phyloP scores from a whole-genome alignment of 345 rosid species.

The Citrus maxima region DNA sequence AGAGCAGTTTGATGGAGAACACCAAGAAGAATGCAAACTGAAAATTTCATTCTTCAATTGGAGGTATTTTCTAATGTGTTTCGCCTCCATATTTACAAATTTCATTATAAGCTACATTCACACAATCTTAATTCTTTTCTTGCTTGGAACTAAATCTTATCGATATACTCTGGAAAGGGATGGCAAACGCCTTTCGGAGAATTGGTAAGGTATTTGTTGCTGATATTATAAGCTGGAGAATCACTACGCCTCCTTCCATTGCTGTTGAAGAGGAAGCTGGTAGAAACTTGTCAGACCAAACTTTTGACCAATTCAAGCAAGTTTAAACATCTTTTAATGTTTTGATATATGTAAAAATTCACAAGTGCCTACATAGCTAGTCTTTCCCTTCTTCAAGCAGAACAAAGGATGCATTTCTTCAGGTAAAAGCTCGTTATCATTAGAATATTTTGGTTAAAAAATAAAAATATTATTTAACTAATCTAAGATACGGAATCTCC shows the following conservation, averaged over 20 bases:
- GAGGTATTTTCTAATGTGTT: conserved; percentile 62
- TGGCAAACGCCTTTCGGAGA: conserved; percentile 41
- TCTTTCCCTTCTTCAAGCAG: no score
- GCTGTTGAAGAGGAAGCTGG: conserved; percentile 17
- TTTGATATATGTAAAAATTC: neutral
- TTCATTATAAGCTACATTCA: conserved; percentile 45
- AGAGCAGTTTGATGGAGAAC: conserved; percentile 59
- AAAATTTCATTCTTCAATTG: conserved; percentile 80
- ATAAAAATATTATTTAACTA: neutral
- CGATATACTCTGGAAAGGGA: conserved; percentile 24
- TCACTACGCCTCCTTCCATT: neutral
- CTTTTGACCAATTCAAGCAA: conserved; percentile 25
- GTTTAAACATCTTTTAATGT: neutral
- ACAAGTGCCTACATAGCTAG: no score
- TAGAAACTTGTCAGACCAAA: conserved; percentile 7
- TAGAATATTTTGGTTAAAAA: neutral
- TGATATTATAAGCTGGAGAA: conserved; percentile 38
- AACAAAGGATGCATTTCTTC: neutral
- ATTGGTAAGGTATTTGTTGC: conserved; percentile 36
- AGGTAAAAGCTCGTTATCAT: neutral
- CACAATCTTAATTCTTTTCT: conserved; percentile 46
- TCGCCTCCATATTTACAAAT: conserved; percentile 36
- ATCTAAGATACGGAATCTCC: neutral
- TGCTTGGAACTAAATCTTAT: conserved; percentile 40
- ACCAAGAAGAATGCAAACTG: conserved; percentile 41